Evolutionary conservation across 305 asterid species (phyloP), one percentile per base, ranked within the genome.

Genomic region (Nicotiana rustica): DNA sequence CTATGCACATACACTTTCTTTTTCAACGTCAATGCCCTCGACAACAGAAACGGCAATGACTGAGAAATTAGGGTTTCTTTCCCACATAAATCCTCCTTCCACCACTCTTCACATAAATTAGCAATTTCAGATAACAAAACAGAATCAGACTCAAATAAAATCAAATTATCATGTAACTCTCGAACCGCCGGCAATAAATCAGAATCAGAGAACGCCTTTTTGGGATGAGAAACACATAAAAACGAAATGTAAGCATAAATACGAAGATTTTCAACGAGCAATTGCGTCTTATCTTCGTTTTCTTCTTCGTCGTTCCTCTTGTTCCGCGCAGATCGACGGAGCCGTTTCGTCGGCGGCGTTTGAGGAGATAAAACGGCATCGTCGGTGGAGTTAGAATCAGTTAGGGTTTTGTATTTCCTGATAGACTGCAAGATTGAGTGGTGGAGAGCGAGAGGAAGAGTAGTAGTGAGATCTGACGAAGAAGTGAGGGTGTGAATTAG

Each of bases 91-190:
- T 83, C 93, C 81, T 90, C 84, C 85, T 96, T 93, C 99, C 99
- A 96, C 99, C 99, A 96, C 77, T 92, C 98, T 79, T 96, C 99
- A 66, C 99, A 96, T 57, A 96, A 87, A 84, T 79, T 83, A 64
- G 98, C 92, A 65, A 95, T 90, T 87, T 92, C 98, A 44, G 89
- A 87, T 80, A 93, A 86, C 96, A 96, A 87, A 21, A 52, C 83
- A 35, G 90, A 81, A 73, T 73, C 64, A 3, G 91, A 86, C 87
- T 96, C 99, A 57, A 96, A 93, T 71, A 92, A 59, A 85, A 92
- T 85, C 81, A 96, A 85, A 89, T 88, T 93, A 86, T 95, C 96
- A 81, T 96, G 98, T 84, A 96, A 86, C 52, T 87, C 93, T 81
- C 85, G 86, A 67, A 78, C 97, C 21, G 91, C 86, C 3, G 96